phyloP scores from a whole-genome alignment of 192 early-diverging fungal species.

The Backusella tarrabulga region DNA sequence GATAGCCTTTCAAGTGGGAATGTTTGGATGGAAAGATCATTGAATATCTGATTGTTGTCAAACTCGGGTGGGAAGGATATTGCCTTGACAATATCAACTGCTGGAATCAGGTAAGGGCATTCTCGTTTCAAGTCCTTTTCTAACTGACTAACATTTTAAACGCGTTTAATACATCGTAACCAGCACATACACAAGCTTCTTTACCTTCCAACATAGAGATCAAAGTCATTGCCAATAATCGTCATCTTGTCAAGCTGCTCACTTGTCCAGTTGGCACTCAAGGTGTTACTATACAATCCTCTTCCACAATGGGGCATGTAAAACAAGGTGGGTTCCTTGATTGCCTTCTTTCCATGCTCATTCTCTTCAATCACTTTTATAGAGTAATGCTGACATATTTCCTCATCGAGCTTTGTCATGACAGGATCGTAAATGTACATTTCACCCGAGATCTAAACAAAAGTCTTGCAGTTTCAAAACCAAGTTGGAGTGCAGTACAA shows the following conservation, averaged over 20 bases:
- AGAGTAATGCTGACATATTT: conserved; percentile 22
- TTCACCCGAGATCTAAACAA: conserved; percentile 20
- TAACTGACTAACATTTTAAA: conserved; percentile 12
- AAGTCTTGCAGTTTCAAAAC: neutral
- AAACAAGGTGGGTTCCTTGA: conserved; percentile 27
- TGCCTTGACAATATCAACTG: conserved; percentile 12
- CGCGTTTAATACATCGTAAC: too few species aligned
- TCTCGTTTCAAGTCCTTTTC: conserved; percentile 29
- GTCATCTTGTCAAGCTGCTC: conserved; percentile 15
- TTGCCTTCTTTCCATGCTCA: conserved; percentile 27
- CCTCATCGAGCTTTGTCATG: conserved; percentile 32
- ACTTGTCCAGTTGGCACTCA: conserved; percentile 32
- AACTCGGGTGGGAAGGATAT: conserved; percentile 31
- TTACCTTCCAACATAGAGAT: conserved; percentile 35
- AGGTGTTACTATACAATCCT: conserved; percentile 30
- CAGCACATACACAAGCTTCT: too few species aligned
- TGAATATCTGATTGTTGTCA: conserved; percentile 36
- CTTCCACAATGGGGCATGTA: conserved; percentile 42
- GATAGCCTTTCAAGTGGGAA: conserved; percentile 21
- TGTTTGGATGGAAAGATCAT: conserved; percentile 34
- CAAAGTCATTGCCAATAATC: conserved; percentile 34
- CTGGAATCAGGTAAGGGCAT: conserved; percentile 34
- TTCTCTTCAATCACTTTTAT: conserved; percentile 29
- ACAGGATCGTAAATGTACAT: conserved; percentile 40
- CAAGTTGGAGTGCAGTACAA: neutral